Conservation (phyloP, 371 early-diverging fungal species). For the Capillidium heterosporum region DNA sequence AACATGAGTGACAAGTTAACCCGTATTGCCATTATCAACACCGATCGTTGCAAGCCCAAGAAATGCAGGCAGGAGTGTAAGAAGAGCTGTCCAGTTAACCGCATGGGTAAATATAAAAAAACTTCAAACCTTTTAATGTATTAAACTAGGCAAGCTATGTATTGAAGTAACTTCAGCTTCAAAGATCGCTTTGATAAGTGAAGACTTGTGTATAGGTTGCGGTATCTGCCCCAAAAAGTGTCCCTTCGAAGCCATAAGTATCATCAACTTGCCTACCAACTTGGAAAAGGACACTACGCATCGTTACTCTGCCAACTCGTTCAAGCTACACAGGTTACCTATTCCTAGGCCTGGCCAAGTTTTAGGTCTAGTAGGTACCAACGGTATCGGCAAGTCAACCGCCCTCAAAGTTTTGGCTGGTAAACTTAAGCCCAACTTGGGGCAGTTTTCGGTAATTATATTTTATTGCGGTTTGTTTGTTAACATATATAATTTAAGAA, state of each 20-base stretch:
- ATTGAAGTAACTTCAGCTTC: constrained; percentile 74
- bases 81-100: constrained; percentile 25
- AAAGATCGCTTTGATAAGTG: constrained; percentile 88
- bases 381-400: constrained; percentile 98
- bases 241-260: constrained; percentile 96
- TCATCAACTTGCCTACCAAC: constrained; percentile 98
- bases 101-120: constrained; percentile 26
- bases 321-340: constrained; percentile 98
- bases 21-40: constrained; percentile 91
- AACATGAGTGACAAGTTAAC: constrained; percentile 57
- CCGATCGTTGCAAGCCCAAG: constrained; percentile 98
- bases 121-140: neutral
- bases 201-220: constrained; percentile 98
- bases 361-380: constrained; percentile 97
- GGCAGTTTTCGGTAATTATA: constrained; percentile 40
- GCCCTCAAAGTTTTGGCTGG: constrained; percentile 96
- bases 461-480: neutral
- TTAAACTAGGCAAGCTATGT: constrained; percentile 76
- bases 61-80: constrained; percentile 97
- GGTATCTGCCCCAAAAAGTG: constrained; percentile 99
- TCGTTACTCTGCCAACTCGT: constrained; percentile 96
- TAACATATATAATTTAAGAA: constrained; percentile 18
- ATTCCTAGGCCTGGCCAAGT: constrained; percentile 96
- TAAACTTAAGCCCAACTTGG: constrained; percentile 97
- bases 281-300: constrained; percentile 94